These are phyloP conservation scores for Hypsizygus marmoreus DNA, from an alignment of 768 basidiomycete species.

Conservation along the genomic window DNA sequence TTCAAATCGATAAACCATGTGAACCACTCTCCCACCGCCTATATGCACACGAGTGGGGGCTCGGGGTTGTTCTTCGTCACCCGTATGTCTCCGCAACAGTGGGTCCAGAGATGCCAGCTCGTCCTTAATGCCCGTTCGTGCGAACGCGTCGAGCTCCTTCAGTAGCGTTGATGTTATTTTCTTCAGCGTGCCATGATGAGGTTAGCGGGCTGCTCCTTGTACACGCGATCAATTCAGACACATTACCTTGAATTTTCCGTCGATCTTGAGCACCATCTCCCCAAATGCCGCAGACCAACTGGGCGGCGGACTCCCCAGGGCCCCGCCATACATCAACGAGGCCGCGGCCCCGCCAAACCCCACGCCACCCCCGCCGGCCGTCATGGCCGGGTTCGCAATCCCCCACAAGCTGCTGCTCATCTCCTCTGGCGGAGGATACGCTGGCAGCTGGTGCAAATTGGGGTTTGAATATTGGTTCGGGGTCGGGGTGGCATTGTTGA, in stretches of 20 bases:
- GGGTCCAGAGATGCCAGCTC: constrained; percentile 84
- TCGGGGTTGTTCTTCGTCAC: not conserved
- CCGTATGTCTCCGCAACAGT: constrained; percentile 59
- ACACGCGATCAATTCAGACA: constrained; percentile 9
- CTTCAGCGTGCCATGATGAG: constrained; percentile 41
- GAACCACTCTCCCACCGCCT: constrained; percentile 3
- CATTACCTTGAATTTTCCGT: constrained; percentile 80
- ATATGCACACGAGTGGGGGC: too few species aligned
- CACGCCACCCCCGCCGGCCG: constrained; percentile 20
- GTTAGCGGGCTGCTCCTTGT: not conserved
- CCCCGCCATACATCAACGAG: constrained; percentile 29
- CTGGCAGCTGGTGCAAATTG: constrained; percentile 10
- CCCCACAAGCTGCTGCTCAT: constrained; percentile 68
- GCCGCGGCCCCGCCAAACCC: constrained; percentile 23
- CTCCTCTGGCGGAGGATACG: constrained; percentile 19
- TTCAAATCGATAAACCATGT: too few species aligned
- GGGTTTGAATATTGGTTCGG: constrained; percentile 19
- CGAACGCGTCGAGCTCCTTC: constrained; percentile 84
- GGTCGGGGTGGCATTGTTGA: constrained; percentile 12
- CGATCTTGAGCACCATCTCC: constrained; percentile 79
- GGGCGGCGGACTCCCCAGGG: constrained; percentile 46
- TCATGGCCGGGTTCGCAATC: constrained; percentile 57
- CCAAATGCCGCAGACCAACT: constrained; percentile 63
- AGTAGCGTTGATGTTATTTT: constrained; percentile 80
- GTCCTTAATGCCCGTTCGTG: constrained; percentile 78